These are phyloP conservation scores for Zanthoxylum bungeanum DNA, from an alignment of 345 rosid species.

Conservation along the genomic window DNA sequence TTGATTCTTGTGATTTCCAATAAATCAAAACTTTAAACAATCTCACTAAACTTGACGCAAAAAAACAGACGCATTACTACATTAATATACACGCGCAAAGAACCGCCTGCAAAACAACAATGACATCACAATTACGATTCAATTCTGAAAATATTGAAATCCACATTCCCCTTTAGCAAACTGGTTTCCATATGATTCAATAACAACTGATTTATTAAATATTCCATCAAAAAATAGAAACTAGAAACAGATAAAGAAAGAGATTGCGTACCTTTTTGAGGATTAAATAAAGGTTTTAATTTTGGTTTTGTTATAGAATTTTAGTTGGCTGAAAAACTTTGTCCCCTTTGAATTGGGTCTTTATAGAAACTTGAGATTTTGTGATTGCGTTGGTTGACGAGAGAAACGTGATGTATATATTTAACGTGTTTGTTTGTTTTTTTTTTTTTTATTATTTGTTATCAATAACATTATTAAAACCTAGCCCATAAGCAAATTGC, in stretches of 20 bases:
- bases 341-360: neutral
- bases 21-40: constrained; percentile 7
- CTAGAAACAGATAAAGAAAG: neutral
- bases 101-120: neutral
- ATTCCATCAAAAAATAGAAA: neutral
- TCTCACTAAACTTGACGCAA: constrained; percentile 3
- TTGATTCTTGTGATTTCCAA: neutral
- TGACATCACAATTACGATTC: neutral
- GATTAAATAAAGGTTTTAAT: neutral
- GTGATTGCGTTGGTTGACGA: neutral
- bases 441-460: neutral
- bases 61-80: constrained; percentile 1
- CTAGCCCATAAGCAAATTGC: neutral
- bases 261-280: neutral
- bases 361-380: neutral
- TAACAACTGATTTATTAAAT: neutral
- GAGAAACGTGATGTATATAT: neutral
- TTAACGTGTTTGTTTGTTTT: neutral
- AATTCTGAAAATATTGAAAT: neutral
- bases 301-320: neutral
- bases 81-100: neutral
- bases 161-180: neutral
- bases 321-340: neutral
- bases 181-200: neutral
- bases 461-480: too few relatives aligned